A percentile compares a stretch with the other conserved stretches of the same genome.
Evolutionary conservation across 139 green algal genomes (phyloP).

Genomic region (Auxenochlorella pyrenoidosa): DNA sequence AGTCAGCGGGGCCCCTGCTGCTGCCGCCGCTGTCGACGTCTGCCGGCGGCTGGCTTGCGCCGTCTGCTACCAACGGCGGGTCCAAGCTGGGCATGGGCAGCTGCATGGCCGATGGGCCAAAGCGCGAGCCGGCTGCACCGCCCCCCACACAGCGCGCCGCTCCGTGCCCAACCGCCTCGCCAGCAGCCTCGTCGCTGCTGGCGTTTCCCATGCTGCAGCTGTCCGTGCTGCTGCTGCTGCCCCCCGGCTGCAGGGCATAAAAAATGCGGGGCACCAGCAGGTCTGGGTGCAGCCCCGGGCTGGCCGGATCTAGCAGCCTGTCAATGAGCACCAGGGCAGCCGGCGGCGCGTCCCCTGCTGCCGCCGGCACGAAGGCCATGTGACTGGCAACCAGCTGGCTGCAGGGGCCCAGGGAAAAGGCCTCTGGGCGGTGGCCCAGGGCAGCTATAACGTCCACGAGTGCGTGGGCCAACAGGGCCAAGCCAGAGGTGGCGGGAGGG

Average conservation of each 20-base stretch:
- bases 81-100: constrained; percentile 22
- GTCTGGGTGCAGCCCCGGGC: constrained; percentile 54
- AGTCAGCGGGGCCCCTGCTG: neutral
- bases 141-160: neutral
- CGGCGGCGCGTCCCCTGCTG: neutral
- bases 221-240: neutral
- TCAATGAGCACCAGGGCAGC: constrained; percentile 67
- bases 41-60: neutral
- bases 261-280: constrained; percentile 52
- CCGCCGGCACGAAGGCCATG: constrained; percentile 48
- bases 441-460: constrained; percentile 52
- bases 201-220: neutral
- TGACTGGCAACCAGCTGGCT: constrained; percentile 45
- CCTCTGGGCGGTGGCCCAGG: constrained; percentile 62
- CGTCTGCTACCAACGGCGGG: neutral
- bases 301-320: constrained; percentile 62
- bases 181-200: neutral
- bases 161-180: neutral
- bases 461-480: constrained; percentile 64
- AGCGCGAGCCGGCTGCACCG: neutral
- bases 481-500: constrained; percentile 3
- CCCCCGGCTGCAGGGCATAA: neutral
- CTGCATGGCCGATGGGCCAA: neutral
- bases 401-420: constrained; percentile 63
- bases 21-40: neutral